Evolutionary conservation across 768 basidiomycete species (phyloP), one percentile per base, ranked within the genome.

Genomic region (Calocera viscosa): DNA sequence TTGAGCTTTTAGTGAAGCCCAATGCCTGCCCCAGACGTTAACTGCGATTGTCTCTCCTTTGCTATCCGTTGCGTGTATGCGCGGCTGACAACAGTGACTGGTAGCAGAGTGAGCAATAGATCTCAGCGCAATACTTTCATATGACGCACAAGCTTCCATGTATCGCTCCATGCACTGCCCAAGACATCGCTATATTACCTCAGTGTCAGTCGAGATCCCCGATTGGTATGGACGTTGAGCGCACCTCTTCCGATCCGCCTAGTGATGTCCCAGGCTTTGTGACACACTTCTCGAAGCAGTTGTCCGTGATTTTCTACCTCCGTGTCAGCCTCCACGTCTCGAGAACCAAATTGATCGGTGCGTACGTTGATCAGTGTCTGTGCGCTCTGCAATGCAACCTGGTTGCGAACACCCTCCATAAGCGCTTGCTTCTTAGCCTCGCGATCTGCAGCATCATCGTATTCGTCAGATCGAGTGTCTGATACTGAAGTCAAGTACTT

Each of bases 11-110:
- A 60, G 24, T 12, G 22, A 5, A 60, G 53, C 8, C 14, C 22
- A 26, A 60, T 10, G 16, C 26, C 53, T 2, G 5, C 24, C 10
- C 8, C 26, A 19, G 5, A 8, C 19, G 19, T 8, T 47, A 47
- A 19, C 53, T 60, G 53, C 53, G 30, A 11, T 19, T 60, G 53
- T 26, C 53, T 26, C 30, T 60, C 53, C 53, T 60, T 60, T 26
- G 53, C 53, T 32, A 60, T 60, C 53, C 53, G 53, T 11, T 60
- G 14, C 53, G 53, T 60, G 30, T 60, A 60, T 60, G 53, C 53
- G 2, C 53, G 53, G 53, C 26, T 28, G 24, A 60, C 53, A 22
- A 60, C 53, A 26, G 53, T 60, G 53, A 60, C 53, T 60, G 53
- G 8, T 8, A 17, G 43, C 7, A 5, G 7, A 3, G 43, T 47